These are phyloP conservation scores for Rickenella mellea DNA, from an alignment of 768 basidiomycete genomes.

Conservation along the genomic window DNA sequence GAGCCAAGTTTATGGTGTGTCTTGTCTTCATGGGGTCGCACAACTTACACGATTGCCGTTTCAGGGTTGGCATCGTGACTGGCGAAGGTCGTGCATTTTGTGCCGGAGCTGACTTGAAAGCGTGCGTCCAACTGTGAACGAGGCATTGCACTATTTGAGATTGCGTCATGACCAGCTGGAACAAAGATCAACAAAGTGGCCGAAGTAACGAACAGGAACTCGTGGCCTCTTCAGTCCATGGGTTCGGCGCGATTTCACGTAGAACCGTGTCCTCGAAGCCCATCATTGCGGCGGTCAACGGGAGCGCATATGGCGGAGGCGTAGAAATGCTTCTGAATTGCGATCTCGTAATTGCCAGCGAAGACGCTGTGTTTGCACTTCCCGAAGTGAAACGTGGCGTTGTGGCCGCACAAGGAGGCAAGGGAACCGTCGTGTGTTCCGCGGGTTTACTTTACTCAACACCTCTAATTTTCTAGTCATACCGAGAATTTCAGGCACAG, in stretches of 20 bases:
- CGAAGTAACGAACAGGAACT: conserved; percentile 33
- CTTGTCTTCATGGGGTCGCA: not conserved
- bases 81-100: conserved; percentile 69
- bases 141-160: not conserved
- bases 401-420: conserved; percentile 62
- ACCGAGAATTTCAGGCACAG: conserved; percentile 52
- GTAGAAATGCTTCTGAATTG: conserved; percentile 66
- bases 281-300: conserved; percentile 73
- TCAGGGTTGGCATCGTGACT: conserved; percentile 67
- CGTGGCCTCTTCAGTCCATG: conserved; percentile 32
- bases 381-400: conserved; percentile 78
- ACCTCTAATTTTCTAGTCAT: conserved; percentile 44
- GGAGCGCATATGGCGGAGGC: conserved; percentile 62
- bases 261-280: conserved; percentile 55
- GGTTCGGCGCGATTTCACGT: conserved; percentile 69
- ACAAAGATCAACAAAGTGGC: conserved; percentile 37
- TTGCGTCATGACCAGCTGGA: conserved; percentile 41
- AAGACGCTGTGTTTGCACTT: conserved; percentile 60
- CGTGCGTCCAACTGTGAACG: conserved; percentile 23
- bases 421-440: conserved; percentile 7
- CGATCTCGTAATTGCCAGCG: conserved; percentile 62
- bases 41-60: not conserved
- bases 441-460: too few species aligned
- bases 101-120: conserved; percentile 72
- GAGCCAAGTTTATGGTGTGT: conserved; percentile 65